Evolutionary conservation across 2,329 filamentous ascomycete species (phyloP).

Genomic region (Aspergillus piperis): DNA sequence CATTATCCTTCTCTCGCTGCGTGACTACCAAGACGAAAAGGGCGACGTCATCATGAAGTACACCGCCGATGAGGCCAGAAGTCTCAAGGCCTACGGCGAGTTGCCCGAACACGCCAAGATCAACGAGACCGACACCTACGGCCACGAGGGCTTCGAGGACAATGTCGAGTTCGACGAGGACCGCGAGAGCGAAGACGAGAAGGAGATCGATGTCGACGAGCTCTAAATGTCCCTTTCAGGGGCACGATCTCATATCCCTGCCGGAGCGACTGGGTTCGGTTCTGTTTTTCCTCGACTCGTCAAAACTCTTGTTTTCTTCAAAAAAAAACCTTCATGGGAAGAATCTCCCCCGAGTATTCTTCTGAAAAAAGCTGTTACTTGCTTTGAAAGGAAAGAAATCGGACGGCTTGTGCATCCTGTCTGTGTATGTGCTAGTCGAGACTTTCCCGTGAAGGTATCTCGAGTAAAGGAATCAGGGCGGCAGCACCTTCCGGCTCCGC

Average conservation of each 20-base stretch:
- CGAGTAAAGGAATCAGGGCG: slow-evolving; percentile 14
- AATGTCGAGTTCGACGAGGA: slow-evolving; percentile 99
- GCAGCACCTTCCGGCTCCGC: slow-evolving; percentile 18
- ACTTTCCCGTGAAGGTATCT: slow-evolving; percentile 9
- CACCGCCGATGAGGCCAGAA: slow-evolving; percentile 90
- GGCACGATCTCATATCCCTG: slow-evolving; percentile 32
- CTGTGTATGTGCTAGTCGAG: not conserved
- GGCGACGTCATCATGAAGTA: slow-evolving; percentile 94
- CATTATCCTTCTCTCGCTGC: slow-evolving; percentile 83
- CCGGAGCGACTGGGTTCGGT: slow-evolving; percentile 26
- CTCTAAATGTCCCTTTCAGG: slow-evolving; percentile 62
- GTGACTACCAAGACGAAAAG: slow-evolving; percentile 93
- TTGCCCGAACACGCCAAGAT: slow-evolving; percentile 98
- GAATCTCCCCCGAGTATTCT: not conserved
- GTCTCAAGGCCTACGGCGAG: slow-evolving; percentile 95
- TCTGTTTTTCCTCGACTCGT: slow-evolving; percentile 20
- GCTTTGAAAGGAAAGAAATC: slow-evolving; percentile 2
- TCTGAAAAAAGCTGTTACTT: slow-evolving; percentile 4
- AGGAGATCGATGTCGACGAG: slow-evolving; percentile 93
- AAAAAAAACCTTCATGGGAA: slow-evolving; percentile 5
- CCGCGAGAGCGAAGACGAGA: slow-evolving; percentile 66
- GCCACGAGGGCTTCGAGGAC: slow-evolving; percentile 90
- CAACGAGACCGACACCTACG: slow-evolving; percentile 95
- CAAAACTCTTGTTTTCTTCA: slow-evolving; percentile 9
- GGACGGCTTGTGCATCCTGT: slow-evolving; percentile 6